A percentile compares a stretch with the other conserved stretches of the same genome.
These are phyloP conservation scores for Phytophthora chlamydospora DNA, from an alignment of 352 stramenopile genomes.

Conservation along the genomic window DNA sequence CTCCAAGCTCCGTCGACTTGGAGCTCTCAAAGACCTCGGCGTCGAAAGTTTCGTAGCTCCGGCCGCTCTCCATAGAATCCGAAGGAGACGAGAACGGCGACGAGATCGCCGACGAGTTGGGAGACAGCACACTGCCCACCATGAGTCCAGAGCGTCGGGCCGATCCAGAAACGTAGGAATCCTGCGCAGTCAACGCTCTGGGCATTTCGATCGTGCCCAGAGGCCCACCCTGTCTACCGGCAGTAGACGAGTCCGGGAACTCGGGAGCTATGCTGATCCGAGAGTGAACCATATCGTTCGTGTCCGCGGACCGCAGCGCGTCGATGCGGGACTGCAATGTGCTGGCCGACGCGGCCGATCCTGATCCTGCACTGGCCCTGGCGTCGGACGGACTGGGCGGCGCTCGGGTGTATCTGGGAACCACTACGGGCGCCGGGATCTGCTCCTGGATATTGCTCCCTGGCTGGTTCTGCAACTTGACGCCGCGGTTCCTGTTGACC, in stretches of 20 bases:
- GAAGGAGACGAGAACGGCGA: constrained; percentile 27
- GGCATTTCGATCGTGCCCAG: constrained; percentile 20
- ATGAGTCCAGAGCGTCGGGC: constrained; percentile 39
- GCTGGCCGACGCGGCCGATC: constrained; percentile 10
- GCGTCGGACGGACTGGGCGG: constrained; percentile 27
- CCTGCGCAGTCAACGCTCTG: constrained; percentile 19
- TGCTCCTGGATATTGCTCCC: constrained; percentile 18
- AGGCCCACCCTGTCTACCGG: not conserved
- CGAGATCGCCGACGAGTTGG: constrained; percentile 31
- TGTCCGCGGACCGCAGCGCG: constrained; percentile 52
- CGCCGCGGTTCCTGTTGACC: constrained; percentile 23
- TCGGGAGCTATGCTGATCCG: constrained; percentile 49
- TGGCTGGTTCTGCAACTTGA: constrained; percentile 18
- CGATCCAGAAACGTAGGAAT: constrained; percentile 33
- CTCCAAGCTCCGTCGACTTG: constrained; percentile 30
- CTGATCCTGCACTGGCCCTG: constrained; percentile 21
- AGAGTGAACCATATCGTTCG: constrained; percentile 52
- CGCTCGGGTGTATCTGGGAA: constrained; percentile 35
- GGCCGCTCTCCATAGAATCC: constrained; percentile 17
- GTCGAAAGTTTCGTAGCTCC: constrained; percentile 46
- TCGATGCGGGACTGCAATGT: constrained; percentile 73
- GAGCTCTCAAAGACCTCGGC: constrained; percentile 42
- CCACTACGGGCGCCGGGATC: constrained; percentile 26
- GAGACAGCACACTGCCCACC: constrained; percentile 47
- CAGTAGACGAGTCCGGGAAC: constrained; percentile 3